phyloP scores from a whole-genome alignment of 805 yeast genomes.

The Kodamaea sagamina region DNA sequence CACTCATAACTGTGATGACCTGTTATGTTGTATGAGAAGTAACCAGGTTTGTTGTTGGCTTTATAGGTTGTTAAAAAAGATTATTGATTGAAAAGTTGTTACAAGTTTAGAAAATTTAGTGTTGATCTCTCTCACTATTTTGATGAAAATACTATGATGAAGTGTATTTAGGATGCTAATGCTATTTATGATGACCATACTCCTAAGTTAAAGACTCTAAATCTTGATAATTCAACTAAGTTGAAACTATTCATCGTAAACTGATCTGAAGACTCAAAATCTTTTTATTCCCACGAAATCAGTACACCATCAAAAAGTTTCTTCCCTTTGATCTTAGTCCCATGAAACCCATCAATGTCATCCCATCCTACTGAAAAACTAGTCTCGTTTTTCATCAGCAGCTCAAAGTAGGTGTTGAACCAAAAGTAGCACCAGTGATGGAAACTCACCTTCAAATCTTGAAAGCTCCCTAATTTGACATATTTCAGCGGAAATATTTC shows the following conservation, averaged over 20 bases:
- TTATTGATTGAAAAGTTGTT: no score
- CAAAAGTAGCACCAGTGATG: conserved; percentile 28
- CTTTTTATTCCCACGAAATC: conserved; percentile 45
- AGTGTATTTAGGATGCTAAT: no score
- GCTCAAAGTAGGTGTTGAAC: conserved; percentile 33
- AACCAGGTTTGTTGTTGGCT: no score
- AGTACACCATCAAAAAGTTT: conserved; percentile 53
- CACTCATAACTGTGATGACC: neutral
- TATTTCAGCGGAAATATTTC: neutral
- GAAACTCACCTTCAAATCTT: conserved; percentile 7
- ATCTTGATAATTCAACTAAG: no score
- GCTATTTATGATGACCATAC: no score
- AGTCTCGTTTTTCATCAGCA: neutral
- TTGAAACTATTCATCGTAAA: no score
- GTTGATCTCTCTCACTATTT: no score
- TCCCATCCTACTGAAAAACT: conserved; percentile 25
- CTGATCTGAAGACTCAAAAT: neutral
- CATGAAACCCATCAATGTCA: conserved; percentile 68
- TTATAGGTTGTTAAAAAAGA: no score
- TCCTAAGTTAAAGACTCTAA: no score
- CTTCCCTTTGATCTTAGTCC: conserved; percentile 55
- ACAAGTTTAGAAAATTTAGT: neutral
- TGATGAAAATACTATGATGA: no score
- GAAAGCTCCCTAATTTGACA: neutral
- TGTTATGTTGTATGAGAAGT: no score